Base-by-base conservation (phyloP, 2,329 filamentous ascomycete genomes). In the Phaeosphaeriaceae sp. region DNA sequence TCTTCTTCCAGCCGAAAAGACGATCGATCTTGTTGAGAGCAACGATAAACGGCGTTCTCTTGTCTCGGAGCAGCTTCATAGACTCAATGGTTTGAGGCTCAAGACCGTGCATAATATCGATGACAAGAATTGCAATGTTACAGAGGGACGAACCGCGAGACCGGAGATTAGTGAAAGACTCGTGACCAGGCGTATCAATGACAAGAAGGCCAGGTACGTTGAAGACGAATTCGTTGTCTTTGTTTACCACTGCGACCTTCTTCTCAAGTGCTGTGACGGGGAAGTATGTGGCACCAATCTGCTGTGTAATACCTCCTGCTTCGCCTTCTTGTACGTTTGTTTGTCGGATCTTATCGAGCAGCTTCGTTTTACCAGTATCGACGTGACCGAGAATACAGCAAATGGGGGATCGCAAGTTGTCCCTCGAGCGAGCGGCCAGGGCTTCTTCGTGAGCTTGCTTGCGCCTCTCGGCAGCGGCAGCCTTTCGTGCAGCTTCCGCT, bases 341-440 rank as follows among this genome's bases (percentile, higher is more conserved):
- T 76, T 97, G 92, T 68, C 94, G 89, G 70, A 99, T 90, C 81
- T 99, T 99, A 81, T 99, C 94, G 50, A 99, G 83, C 56, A 99
- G 81, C 80, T 97, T 99, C n/a, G 94, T 99, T 81, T 99, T 99
- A 74, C 94, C 94, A 37, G 95, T 99, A 87, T 99, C 94, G 84
- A 99, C 94, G 85, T 99, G 94, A 68, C 94, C 94, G 58, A 99
- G 86, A 83, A 99, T 99, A 88, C 93, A 97, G 83, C 94, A 97
- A 77, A 99, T 99, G 44, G 94, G 94, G 33, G 94, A 97, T 50
- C 94, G 91, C 48, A 99, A 84, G 76, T 99, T 88, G 73, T 99
- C 92, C 76, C 90, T 92, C 17, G 93, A 97, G 54, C 92, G 85
- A 40, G 93, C 92, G 36, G 91, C 92, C 70, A 97, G 76, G 15